Conservation (phyloP, 192 early-diverging fungal species). For the Podila epicladia region DNA sequence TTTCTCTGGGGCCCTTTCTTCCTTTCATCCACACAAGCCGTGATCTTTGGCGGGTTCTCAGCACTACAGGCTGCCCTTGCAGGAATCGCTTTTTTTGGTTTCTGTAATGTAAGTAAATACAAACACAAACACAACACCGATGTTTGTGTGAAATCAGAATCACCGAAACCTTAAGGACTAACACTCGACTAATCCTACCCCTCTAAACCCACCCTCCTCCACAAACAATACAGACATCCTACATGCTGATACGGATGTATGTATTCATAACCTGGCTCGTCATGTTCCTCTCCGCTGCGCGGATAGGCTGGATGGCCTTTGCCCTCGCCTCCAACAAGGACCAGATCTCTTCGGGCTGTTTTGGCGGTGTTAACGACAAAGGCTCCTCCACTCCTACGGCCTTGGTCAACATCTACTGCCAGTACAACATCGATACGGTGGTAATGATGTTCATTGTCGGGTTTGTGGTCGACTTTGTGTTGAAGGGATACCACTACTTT, state of each 20-base stretch:
- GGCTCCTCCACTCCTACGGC: slow-evolving; percentile 29
- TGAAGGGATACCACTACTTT: slow-evolving; percentile 51
- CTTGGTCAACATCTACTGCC: slow-evolving; percentile 35
- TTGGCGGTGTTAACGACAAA: slow-evolving; percentile 38
- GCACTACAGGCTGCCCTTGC: slow-evolving; percentile 25
- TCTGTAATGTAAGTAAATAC: slow-evolving; percentile 28
- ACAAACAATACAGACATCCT: slow-evolving; percentile 24
- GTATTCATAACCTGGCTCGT: slow-evolving; percentile 35
- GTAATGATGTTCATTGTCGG: slow-evolving; percentile 40
- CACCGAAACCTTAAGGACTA: too few species aligned
- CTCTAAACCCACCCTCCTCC: not conserved
- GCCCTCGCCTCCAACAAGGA: slow-evolving; percentile 30
- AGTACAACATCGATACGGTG: slow-evolving; percentile 27
- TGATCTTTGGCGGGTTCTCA: slow-evolving; percentile 45
- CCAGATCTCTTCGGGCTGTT: slow-evolving; percentile 24
- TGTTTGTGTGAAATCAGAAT: too few species aligned
- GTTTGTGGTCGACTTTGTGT: slow-evolving; percentile 35
- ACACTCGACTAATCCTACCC: too few species aligned
- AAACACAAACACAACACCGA: too few species aligned
- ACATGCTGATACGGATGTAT: slow-evolving; percentile 49
- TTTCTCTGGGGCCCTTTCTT: slow-evolving; percentile 48
- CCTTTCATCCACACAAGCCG: slow-evolving; percentile 27
- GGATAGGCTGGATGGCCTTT: slow-evolving; percentile 46
- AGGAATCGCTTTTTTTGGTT: slow-evolving; percentile 32
- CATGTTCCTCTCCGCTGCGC: slow-evolving; percentile 19